Conservation (phyloP, 805 yeast species). For the Starmerella stigmatis region DNA sequence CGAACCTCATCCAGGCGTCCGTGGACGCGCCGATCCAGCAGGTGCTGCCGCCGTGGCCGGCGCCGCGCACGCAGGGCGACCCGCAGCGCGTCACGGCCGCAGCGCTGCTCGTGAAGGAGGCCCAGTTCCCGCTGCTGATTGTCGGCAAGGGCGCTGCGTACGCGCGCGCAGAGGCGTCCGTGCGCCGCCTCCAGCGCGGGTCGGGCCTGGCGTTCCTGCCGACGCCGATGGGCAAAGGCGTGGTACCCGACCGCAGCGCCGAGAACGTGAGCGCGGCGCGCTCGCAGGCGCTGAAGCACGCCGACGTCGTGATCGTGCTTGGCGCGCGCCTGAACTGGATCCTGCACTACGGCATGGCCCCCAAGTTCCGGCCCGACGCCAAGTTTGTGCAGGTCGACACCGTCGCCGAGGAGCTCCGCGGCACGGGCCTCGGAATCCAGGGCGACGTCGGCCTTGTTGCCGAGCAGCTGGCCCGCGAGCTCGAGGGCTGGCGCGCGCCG, state of each 20-base stretch:
- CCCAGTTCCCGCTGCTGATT: conserved; percentile 44
- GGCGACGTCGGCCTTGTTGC: conserved; percentile 45
- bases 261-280: conserved; percentile 54
- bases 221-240: conserved; percentile 74
- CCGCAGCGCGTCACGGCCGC: conserved; percentile 32
- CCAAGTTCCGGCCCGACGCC: conserved; percentile 40
- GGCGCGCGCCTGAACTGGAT: conserved; percentile 72
- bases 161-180: conserved; percentile 33
- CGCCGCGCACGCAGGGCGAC: conserved; percentile 35
- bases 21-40: neutral
- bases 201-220: conserved; percentile 51
- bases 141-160: conserved; percentile 60
- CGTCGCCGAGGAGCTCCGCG: conserved; percentile 44
- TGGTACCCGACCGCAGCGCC: conserved; percentile 40
- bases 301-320: conserved; percentile 49
- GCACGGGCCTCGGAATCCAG: conserved; percentile 40
- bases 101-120: conserved; percentile 29
- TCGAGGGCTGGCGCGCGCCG: conserved; percentile 33
- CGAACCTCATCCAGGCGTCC: conserved; percentile 41
- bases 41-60: conserved; percentile 25
- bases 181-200: conserved; percentile 36
- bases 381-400: conserved; percentile 50
- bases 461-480: conserved; percentile 29
- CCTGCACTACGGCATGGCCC: conserved; percentile 52
- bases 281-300: conserved; percentile 44